Percentiles rank a stretch among this genome's conserved stretches.
Evolutionary conservation across 257 asterid genomes (phyloP).

Genomic region (Misopates orontium): DNA sequence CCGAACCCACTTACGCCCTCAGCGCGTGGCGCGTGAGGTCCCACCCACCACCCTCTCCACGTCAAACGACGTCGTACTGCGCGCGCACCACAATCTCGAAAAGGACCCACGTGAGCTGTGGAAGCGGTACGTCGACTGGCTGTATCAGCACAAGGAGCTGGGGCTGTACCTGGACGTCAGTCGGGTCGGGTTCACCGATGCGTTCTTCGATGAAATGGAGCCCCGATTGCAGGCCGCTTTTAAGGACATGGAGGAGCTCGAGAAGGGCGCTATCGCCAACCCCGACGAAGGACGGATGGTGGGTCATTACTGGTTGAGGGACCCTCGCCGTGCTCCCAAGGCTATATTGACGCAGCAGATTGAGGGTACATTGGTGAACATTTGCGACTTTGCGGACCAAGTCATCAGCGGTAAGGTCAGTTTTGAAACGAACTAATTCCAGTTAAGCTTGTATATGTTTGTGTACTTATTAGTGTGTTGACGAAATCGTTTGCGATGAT

Average conservation of each 20-base stretch:
- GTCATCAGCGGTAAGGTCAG: constrained; percentile 99
- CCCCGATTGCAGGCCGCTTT: constrained; percentile 75
- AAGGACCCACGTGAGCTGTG: constrained; percentile 74
- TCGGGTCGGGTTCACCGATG: constrained; percentile 86
- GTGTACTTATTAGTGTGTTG: neutral
- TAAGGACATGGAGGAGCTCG: constrained; percentile 76
- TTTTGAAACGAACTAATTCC: too few relatives aligned
- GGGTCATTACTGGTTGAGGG: constrained; percentile 95
- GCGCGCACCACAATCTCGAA: constrained; percentile 30
- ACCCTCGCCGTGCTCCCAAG: constrained; percentile 78
- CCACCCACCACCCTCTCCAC: constrained; percentile 42
- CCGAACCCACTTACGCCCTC: constrained; percentile 30
- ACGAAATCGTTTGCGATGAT: too few relatives aligned
- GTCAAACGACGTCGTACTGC: constrained; percentile 33
- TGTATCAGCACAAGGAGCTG: constrained; percentile 94
- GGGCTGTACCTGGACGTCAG: constrained; percentile 87
- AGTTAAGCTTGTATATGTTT: neutral
- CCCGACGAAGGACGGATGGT: constrained; percentile 99
- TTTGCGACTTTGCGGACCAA: constrained; percentile 66
- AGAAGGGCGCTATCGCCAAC: constrained; percentile 93
- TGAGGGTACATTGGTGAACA: constrained; percentile 63
- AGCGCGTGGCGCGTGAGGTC: constrained; percentile 80
- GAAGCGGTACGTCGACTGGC: constrained; percentile 88
- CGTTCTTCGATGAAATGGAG: constrained; percentile 79
- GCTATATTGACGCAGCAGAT: constrained; percentile 60